Conservation (phyloP, 2,329 filamentous ascomycete species). For the Phoma herbarum region DNA sequence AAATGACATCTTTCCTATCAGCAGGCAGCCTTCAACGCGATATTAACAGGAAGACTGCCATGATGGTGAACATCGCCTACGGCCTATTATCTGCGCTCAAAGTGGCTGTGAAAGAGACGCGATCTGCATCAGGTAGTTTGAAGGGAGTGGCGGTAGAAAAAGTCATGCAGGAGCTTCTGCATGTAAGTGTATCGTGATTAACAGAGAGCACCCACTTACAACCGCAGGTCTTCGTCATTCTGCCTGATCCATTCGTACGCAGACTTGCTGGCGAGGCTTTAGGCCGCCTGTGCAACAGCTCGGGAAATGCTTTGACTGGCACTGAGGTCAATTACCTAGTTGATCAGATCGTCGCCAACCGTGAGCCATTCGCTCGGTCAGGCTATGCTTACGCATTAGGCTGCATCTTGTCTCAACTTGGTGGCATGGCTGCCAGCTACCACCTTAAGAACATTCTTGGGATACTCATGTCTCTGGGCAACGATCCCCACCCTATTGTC, state of each 20-base stretch:
- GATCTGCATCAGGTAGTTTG: conserved; percentile 75
- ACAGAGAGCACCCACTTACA: conserved; percentile 13
- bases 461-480: conserved; percentile 96
- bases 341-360: conserved; percentile 91
- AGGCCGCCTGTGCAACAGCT: conserved; percentile 82
- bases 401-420: conserved; percentile 92
- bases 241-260: conserved; percentile 86
- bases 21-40: conserved; percentile 83
- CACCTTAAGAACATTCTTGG: conserved; percentile 98
- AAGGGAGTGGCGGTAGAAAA: conserved; percentile 80
- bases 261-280: conserved; percentile 85
- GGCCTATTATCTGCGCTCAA: conserved; percentile 83
- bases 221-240: conserved; percentile 72
- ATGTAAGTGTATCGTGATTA: conserved; percentile 66
- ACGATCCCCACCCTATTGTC: conserved; percentile 92
- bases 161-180: conserved; percentile 72
- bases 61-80: conserved; percentile 87
- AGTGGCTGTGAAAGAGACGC: conserved; percentile 83
- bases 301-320: conserved; percentile 89
- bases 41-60: conserved; percentile 85
- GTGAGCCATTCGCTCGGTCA: conserved; percentile 90
- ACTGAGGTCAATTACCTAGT: conserved; percentile 89
- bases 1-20: conserved; percentile 88
- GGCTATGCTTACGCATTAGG: conserved; percentile 94
- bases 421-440: conserved; percentile 95